These are phyloP conservation scores for Macroventuria anomochaeta DNA, from an alignment of 2,329 filamentous ascomycete genomes.

Conservation along the genomic window DNA sequence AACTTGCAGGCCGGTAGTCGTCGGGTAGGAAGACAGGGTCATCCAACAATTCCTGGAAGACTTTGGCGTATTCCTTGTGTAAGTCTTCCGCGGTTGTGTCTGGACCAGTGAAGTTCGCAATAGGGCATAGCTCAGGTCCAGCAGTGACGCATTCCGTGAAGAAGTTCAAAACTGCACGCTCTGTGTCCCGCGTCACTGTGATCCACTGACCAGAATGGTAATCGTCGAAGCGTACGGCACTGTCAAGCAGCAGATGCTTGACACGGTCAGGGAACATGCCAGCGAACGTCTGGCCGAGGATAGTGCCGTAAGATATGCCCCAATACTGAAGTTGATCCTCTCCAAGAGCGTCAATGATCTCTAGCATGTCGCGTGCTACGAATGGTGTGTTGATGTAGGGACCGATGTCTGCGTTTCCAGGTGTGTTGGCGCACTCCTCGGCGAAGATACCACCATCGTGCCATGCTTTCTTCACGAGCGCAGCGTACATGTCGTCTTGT, in stretches of 20 bases:
- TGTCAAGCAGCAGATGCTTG: constrained; percentile 50
- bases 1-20: constrained; percentile 1
- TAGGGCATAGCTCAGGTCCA: constrained; percentile 14
- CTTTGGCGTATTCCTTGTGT: constrained; percentile 11
- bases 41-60: constrained; percentile 20
- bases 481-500: constrained; percentile 8
- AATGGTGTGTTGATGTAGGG: constrained; percentile 23
- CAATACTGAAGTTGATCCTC: constrained; percentile 36
- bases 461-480: constrained; percentile 16
- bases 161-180: constrained; percentile 19
- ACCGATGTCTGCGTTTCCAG: constrained; percentile 20
- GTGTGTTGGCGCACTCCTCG: constrained; percentile 18
- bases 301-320: constrained; percentile 55
- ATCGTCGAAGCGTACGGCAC: constrained; percentile 18
- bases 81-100: constrained; percentile 18
- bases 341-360: constrained; percentile 27
- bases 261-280: constrained; percentile 46
- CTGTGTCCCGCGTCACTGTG: constrained; percentile 18
- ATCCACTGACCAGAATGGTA: constrained; percentile 21
- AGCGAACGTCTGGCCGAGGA: constrained; percentile 55
- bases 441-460: constrained; percentile 15
- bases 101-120: constrained; percentile 21
- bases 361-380: constrained; percentile 25
- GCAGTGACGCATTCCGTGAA: constrained; percentile 22
- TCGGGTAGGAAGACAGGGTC: constrained; percentile 21